phyloP scores from a whole-genome alignment of 805 yeast species.

The Pichia scutulata region DNA sequence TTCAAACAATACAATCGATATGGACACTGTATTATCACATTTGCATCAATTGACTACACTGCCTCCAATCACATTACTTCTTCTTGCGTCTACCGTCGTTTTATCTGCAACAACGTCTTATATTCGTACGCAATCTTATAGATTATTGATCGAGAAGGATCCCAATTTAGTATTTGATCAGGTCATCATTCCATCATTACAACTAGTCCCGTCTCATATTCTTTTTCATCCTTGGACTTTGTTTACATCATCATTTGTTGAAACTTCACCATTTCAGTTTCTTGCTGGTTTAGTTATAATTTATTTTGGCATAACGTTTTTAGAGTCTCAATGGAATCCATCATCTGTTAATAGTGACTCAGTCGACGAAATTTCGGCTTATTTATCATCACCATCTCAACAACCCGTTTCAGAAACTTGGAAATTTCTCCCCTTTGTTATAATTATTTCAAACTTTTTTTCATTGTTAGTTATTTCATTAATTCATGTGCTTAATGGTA shows the following conservation, averaged over 20 bases:
- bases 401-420: slow-evolving; percentile 34
- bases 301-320: slow-evolving; percentile 35
- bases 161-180: slow-evolving; percentile 29
- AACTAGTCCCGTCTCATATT: slow-evolving; percentile 54
- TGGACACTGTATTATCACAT: neutral
- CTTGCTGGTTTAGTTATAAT: slow-evolving; percentile 32
- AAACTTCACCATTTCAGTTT: slow-evolving; percentile 41
- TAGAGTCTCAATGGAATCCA: slow-evolving; percentile 43
- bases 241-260: slow-evolving; percentile 57
- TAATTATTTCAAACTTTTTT: slow-evolving; percentile 47
- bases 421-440: slow-evolving; percentile 43
- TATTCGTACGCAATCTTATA: slow-evolving; percentile 33
- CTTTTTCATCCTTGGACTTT: slow-evolving; percentile 59
- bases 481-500: slow-evolving; percentile 30
- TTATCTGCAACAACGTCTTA: slow-evolving; percentile 36
- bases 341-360: slow-evolving; percentile 3
- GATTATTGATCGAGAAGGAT: slow-evolving; percentile 13
- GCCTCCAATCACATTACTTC: slow-evolving; percentile 30
- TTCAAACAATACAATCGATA: neutral
- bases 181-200: slow-evolving; percentile 44
- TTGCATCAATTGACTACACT: neutral
- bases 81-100: slow-evolving; percentile 32
- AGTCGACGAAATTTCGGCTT: neutral
- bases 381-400: slow-evolving; percentile 8
- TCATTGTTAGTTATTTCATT: slow-evolving; percentile 31